Conservation (phyloP, 106 monocot genomes). For the Acanthochlamys bracteata region DNA sequence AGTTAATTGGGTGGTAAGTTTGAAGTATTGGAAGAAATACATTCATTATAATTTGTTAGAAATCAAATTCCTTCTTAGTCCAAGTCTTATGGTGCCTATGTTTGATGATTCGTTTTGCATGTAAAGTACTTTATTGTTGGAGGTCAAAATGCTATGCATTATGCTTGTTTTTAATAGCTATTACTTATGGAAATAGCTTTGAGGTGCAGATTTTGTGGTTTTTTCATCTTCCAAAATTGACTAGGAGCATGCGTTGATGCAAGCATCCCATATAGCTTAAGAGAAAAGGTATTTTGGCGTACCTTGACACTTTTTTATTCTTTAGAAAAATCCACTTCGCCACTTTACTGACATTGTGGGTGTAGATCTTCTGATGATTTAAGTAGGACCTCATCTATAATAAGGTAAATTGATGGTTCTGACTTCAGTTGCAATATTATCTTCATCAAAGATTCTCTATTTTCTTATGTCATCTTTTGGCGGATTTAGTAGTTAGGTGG, state of each 20-base stretch:
- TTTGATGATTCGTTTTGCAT: no score
- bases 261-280: conserved; percentile 28
- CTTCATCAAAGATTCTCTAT: neutral
- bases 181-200: neutral
- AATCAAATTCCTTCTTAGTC: no score
- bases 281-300: conserved; percentile 70
- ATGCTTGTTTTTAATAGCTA: no score
- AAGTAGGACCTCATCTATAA: conserved; percentile 39
- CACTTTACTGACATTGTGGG: conserved; percentile 30
- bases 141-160: neutral
- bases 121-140: neutral
- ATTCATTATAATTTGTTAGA: no score
- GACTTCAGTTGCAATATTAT: neutral
- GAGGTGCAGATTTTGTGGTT: conserved; percentile 46
- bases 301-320: conserved; percentile 47
- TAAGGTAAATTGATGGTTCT: conserved; percentile 33
- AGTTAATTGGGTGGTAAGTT: no score
- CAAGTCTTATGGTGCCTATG: no score
- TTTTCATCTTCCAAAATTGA: conserved; percentile 42
- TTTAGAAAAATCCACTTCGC: no score
- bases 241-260: conserved; percentile 13
- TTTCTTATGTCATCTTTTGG: neutral
- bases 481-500: no score
- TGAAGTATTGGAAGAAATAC: no score
- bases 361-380: conserved; percentile 53